These are phyloP conservation scores for Clohesyomyces aquaticus DNA, from an alignment of 495 filamentous ascomycete species.

Conservation along the genomic window DNA sequence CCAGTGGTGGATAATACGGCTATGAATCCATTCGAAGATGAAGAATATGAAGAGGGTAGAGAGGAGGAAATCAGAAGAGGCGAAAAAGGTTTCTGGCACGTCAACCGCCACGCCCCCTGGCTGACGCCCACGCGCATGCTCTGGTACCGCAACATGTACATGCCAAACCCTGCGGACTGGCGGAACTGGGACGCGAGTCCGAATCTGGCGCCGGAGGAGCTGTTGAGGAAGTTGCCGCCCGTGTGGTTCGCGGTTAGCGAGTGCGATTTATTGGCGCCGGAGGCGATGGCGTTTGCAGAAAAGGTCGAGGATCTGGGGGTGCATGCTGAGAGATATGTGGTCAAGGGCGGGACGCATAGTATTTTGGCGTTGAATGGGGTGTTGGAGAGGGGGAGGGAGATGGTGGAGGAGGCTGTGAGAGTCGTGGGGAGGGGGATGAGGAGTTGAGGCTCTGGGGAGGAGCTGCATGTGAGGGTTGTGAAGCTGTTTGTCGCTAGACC, in stretches of 20 bases:
- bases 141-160: constrained; percentile 40
- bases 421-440: constrained; percentile 16
- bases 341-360: constrained; percentile 8
- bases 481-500: too few relatives aligned
- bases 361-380: constrained; percentile 6
- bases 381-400: constrained; percentile 5
- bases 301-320: constrained; percentile 1
- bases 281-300: constrained; percentile 7
- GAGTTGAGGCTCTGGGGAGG: too few relatives aligned
- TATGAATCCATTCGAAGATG: background rate
- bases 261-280: constrained; percentile 18
- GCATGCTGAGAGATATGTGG: constrained; percentile 1
- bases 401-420: constrained; percentile 11
- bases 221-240: background rate
- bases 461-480: too few relatives aligned
- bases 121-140: constrained; percentile 39
- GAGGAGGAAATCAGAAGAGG: too few relatives aligned
- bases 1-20: constrained; percentile 43
- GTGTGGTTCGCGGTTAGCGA: constrained; percentile 6
- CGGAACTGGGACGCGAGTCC: background rate
- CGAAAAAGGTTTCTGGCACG: too few relatives aligned
- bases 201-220: background rate
- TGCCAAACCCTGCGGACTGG: constrained; percentile 18
- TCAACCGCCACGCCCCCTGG: constrained; percentile 16
- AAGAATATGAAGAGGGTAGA: constrained; percentile 16